Base-by-base conservation (phyloP, 768 basidiomycete genomes). In the Trametes cinnabarina region DNA sequence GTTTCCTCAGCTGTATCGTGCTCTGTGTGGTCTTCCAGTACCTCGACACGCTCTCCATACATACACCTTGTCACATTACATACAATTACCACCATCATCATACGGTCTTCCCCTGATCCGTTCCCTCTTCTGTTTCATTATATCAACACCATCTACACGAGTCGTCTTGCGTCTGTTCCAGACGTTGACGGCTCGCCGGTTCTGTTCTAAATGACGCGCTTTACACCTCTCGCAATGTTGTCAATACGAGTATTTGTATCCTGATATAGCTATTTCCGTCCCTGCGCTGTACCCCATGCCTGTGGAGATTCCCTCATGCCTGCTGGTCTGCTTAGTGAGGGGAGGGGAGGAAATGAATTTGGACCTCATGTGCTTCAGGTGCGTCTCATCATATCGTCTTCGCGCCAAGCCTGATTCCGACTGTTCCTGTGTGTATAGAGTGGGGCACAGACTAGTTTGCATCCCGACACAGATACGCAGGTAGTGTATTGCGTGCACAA, bases 221-320 rank as follows among this genome's bases (percentile, higher is more conserved):
- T 44, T 23, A 49, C 40, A n/a, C 34, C 32, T 40, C 55, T 62
- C 61, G 61, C 56, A 62, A 49, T 58, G 55, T 58, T 58, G 39
- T 62, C 55, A 19, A 20, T 43, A 61, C 42, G 49, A 51, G 47
- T 55, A 41, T 59, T 50, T 61, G 60, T 61, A 61, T 61, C 50
- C 44, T 20, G 50, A 61, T 61, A 61, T 61, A 61, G 54, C 55
- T 51, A 47, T 35, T 44, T 37, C 15, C 20, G 28, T 37, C 23
- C 48, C 30, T 32, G 7, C 23, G 43, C 44, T 55, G 53, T 51
- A 50, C 44, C 28, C 40, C n/a, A n/a, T n/a, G n/a, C n/a, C n/a
- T n/a, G n/a, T n/a, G n/a, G n/a, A n/a, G n/a, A n/a, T n/a, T 46
- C 41, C 30, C 43, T 23, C 17, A 40, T 40, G 40, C 32, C 41